phyloP scores from a whole-genome alignment of 2,329 filamentous ascomycete species.

The Neofusicoccum laricinum region DNA sequence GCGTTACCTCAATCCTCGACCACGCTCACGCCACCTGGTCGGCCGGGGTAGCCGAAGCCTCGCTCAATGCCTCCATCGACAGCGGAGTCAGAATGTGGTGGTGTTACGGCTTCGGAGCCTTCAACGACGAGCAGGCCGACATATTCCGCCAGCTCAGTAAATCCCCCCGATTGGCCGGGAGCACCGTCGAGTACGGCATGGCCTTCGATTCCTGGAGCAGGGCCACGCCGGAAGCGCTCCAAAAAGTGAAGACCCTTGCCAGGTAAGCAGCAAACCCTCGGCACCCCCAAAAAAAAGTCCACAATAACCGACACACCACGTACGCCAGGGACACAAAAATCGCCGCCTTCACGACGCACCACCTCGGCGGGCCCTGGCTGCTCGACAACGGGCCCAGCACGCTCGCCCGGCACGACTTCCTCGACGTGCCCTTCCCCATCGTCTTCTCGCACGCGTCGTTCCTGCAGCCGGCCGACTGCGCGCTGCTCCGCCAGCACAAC shows the following conservation, averaged over 20 bases:
- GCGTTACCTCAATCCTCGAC: constrained; percentile 53
- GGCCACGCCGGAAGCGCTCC: constrained; percentile 13
- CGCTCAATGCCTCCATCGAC: constrained; percentile 46
- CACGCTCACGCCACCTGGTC: constrained; percentile 51
- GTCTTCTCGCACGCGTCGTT: constrained; percentile 53
- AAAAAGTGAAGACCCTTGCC: neutral
- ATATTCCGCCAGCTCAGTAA: neutral
- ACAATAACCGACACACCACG: too few relatives aligned
- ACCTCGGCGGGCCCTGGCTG: constrained; percentile 23
- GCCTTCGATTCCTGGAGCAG: constrained; percentile 16
- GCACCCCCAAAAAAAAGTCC: neutral
- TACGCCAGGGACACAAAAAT: constrained; percentile 18
- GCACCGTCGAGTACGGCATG: constrained; percentile 17
- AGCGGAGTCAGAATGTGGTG: constrained; percentile 48
- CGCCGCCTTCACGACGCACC: constrained; percentile 43
- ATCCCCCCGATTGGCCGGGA: neutral
- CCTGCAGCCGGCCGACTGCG: constrained; percentile 39
- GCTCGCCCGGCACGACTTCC: constrained; percentile 34
- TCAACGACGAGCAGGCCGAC: constrained; percentile 16
- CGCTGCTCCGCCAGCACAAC: constrained; percentile 48
- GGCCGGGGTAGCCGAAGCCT: constrained; percentile 42
- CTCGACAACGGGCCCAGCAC: constrained; percentile 39
- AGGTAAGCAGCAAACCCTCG: neutral
- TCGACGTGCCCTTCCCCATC: constrained; percentile 47
- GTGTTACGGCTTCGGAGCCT: constrained; percentile 36